phyloP scores from a whole-genome alignment of 2,329 filamentous ascomycete species.

The Penicillium sp. region DNA sequence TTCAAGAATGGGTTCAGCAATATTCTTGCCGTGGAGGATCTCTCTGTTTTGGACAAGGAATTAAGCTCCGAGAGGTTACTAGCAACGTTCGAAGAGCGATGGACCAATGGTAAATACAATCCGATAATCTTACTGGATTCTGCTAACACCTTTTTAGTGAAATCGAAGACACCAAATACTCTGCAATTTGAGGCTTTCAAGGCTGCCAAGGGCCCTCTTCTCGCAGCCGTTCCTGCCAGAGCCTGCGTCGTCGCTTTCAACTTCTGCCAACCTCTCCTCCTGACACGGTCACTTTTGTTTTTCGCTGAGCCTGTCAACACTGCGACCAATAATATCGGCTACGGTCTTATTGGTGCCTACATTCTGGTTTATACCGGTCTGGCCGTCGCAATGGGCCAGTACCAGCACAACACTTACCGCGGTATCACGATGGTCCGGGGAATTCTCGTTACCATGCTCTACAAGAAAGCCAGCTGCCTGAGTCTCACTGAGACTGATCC shows the following conservation, averaged over 20 bases:
- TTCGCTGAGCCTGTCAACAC: constrained; percentile 33
- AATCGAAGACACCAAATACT: constrained; percentile 30
- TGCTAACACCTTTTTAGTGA: constrained; percentile 28
- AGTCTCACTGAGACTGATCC: constrained; percentile 40
- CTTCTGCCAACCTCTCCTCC: constrained; percentile 43
- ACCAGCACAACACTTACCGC: constrained; percentile 49
- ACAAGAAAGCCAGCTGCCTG: constrained; percentile 46
- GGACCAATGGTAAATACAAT: constrained; percentile 42
- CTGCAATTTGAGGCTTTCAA: constrained; percentile 36
- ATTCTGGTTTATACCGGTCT: constrained; percentile 48
- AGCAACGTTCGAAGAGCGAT: constrained; percentile 40
- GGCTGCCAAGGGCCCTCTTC: constrained; percentile 38
- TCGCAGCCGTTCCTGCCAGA: constrained; percentile 38
- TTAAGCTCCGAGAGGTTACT: constrained; percentile 48
- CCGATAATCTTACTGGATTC: neutral
- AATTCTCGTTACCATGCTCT: constrained; percentile 55
- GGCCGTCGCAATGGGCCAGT: constrained; percentile 46
- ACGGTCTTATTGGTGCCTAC: constrained; percentile 51
- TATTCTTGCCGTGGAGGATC: constrained; percentile 48
- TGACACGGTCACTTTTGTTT: constrained; percentile 42
- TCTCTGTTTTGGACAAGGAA: constrained; percentile 52
- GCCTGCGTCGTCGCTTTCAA: constrained; percentile 41
- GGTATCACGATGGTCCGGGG: constrained; percentile 50
- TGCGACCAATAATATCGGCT: constrained; percentile 41
- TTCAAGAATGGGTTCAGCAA: constrained; percentile 55